Evolutionary conservation across 441 rosid genomes (phyloP), one percentile per base, ranked within the genome.

Genomic region (Viola pubescens): DNA sequence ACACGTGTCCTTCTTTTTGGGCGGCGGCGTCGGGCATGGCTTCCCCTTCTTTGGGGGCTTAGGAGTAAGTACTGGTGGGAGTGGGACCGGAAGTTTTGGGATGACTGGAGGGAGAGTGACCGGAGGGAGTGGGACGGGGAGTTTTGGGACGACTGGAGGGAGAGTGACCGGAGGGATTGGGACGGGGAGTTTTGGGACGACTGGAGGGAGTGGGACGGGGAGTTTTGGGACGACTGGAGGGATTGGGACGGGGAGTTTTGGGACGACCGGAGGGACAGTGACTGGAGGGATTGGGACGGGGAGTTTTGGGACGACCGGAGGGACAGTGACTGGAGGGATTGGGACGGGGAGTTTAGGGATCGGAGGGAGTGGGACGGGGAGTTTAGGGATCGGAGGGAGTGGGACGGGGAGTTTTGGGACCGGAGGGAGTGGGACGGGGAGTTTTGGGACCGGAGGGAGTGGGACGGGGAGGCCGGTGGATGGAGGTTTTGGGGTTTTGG

Each of bases 1-100:
- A 79, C 94, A 86, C 0, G 79, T 82, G 4, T 45, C 77, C 7
- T 55, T 53, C 4, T 11, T 1, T 3, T 3, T 16, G 0, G 78
- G 26, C 0, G 88, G 53, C 19, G 84, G 54, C 0, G 81, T 37
- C 0, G 80, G 75, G 70, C 84, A 79, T 2, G 80, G 62, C 48
- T 37, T 70, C 14, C 62, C 68, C 45, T 60, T 59, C 13, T 84
- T 84, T 46, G 82, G 81, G 8, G 19, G 37, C 2, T 1, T 26
- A 26, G 34, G 34, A 0, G 69, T 40, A 10, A 49, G 49, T 42
- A 69, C 57, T 0, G 79, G 77, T 6, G 76, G 75, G 6, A 51
- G 12, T 3, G 70, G 50, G 1, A 62, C 65, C 54, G 78, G 82
- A 5, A 77, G 76, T 0, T 60, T 60, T 5, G 67, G 67, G 0